Conservation (phyloP, 73 alveolate species). For the Symbiodinium natans region DNA sequence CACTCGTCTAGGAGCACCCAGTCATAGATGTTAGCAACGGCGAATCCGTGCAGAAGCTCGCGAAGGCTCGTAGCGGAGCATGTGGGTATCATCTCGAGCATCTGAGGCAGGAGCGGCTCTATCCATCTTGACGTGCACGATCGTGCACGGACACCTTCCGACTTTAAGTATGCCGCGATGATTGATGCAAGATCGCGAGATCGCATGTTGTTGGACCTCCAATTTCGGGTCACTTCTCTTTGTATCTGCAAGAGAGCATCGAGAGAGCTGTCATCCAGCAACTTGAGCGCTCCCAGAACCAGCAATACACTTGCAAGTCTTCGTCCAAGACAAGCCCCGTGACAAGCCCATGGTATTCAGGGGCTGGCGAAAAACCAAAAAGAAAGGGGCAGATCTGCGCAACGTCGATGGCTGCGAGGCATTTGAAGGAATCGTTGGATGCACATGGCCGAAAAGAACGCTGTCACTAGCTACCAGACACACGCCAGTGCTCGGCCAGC, state of each 20-base stretch:
- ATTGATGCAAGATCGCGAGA: constrained; percentile 62
- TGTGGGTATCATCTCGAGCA: constrained; percentile 17
- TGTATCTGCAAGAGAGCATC: constrained; percentile 14
- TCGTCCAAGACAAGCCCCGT: constrained; percentile 15
- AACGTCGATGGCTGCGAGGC: constrained; percentile 29
- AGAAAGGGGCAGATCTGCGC: constrained; percentile 50
- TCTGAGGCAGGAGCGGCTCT: constrained; percentile 53
- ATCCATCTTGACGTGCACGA: background rate
- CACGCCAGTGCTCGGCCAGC: constrained; percentile 55
- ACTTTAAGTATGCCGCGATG: constrained; percentile 28
- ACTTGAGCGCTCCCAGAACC: constrained; percentile 30
- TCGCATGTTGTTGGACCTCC: constrained; percentile 21
- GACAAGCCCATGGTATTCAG: background rate
- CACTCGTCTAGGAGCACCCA: constrained; percentile 41
- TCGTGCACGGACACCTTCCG: constrained; percentile 24
- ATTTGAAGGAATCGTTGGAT: background rate
- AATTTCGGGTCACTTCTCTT: constrained; percentile 49
- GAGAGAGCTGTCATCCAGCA: constrained; percentile 12
- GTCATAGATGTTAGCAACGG: constrained; percentile 51
- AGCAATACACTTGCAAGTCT: constrained; percentile 40
- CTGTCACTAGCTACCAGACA: background rate
- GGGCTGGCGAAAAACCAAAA: background rate
- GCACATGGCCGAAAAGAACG: background rate
- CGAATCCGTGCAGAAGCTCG: constrained; percentile 63
- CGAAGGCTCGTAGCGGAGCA: constrained; percentile 60